These are phyloP conservation scores for Orbilia javanica DNA, from an alignment of 2,329 filamentous ascomycete species.

Conservation along the genomic window DNA sequence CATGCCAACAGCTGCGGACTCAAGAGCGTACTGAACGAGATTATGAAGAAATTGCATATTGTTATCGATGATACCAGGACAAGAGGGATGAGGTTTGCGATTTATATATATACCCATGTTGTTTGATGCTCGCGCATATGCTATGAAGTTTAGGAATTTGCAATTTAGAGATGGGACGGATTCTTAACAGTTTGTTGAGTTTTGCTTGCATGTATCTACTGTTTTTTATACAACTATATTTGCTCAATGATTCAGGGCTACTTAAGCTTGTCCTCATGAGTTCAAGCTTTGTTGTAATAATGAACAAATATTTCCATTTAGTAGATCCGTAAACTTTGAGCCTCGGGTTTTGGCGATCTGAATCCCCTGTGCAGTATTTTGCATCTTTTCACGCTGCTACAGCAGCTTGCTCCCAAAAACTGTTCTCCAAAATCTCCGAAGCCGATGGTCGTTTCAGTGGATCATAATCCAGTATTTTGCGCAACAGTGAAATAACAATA, in stretches of 20 bases:
- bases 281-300: no score
- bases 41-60: not conserved
- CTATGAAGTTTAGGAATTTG: not conserved
- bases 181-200: no score
- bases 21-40: not conserved
- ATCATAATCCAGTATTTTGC: constrained; percentile 21
- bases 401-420: constrained; percentile 27
- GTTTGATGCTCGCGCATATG: not conserved
- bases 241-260: no score
- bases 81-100: constrained; percentile 1
- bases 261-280: no score
- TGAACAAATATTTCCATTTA: no score
- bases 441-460: constrained; percentile 29
- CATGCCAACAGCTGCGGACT: not conserved
- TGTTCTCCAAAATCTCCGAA: constrained; percentile 23
- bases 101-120: constrained; percentile 18
- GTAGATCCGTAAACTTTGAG: no score
- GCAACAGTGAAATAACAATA: constrained; percentile 18
- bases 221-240: no score
- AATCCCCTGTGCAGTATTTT: no score
- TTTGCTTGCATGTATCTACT: no score
- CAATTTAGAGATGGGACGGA: no score
- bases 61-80: constrained; percentile 12
- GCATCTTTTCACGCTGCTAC: no score
- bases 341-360: no score